A percentile compares a stretch with the other conserved stretches of the same genome.
Conservation (phyloP, 306 rosid genomes). For the Prosopis cineraria region DNA sequence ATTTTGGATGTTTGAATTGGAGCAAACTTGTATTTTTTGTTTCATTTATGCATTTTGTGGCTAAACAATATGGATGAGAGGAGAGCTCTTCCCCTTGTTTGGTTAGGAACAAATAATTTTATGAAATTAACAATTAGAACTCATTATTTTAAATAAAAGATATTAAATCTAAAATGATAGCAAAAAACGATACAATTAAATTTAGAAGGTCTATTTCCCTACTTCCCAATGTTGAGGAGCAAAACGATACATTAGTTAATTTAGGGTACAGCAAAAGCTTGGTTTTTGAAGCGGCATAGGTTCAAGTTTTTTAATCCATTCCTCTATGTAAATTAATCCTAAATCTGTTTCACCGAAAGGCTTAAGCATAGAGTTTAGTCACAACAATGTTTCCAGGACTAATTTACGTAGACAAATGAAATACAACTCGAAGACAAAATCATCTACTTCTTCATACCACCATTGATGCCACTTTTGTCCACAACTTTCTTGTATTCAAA, state of each 20-base stretch:
- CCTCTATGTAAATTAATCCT: neutral
- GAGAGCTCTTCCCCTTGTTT: too few relatives aligned
- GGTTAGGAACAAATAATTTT: too few relatives aligned
- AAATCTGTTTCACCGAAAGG: neutral
- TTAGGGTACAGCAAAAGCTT: neutral
- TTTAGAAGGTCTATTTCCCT: neutral
- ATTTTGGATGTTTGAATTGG: too few relatives aligned
- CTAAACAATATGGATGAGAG: too few relatives aligned
- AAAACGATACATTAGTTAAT: neutral
- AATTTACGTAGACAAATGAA: neutral
- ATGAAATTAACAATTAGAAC: too few relatives aligned
- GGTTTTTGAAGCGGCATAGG: neutral
- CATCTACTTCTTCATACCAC: constrained; percentile 44
- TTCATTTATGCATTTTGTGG: too few relatives aligned
- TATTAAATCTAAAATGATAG: too few relatives aligned
- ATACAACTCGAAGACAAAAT: neutral
- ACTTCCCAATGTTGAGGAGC: neutral
- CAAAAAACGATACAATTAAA: neutral
- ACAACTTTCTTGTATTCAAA: constrained; percentile 74
- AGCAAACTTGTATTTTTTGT: too few relatives aligned
- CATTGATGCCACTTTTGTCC: constrained; percentile 66
- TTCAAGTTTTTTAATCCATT: neutral
- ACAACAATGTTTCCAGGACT: neutral
- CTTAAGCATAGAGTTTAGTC: neutral
- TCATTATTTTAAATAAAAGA: too few relatives aligned